Conservation (phyloP, 2,329 filamentous ascomycete genomes). For the Fonsecaea nubica region DNA sequence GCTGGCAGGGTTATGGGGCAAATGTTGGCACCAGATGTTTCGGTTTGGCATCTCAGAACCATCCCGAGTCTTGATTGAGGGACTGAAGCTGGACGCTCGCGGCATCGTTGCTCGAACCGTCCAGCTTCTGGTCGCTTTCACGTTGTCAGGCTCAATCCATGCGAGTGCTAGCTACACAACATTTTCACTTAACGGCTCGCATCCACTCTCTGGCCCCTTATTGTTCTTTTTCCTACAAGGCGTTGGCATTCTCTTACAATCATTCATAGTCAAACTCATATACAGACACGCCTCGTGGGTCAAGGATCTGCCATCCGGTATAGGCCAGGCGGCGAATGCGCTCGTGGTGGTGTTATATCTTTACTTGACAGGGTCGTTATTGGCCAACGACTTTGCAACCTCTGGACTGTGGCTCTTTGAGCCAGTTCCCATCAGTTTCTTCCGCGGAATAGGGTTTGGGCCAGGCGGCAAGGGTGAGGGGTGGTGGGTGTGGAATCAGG, state of each 20-base stretch:
- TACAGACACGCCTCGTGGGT: conserved; percentile 45
- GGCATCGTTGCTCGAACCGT: conserved; percentile 46
- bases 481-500: conserved; percentile 68
- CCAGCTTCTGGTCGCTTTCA: conserved; percentile 64
- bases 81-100: conserved; percentile 23
- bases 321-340: conserved; percentile 65
- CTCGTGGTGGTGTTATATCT: conserved; percentile 71
- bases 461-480: conserved; percentile 59
- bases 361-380: conserved; percentile 65
- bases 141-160: conserved; percentile 72
- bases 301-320: conserved; percentile 52
- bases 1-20: conserved; percentile 80
- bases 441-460: conserved; percentile 72
- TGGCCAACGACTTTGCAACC: conserved; percentile 78
- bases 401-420: conserved; percentile 81
- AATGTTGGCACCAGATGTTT: conserved; percentile 92
- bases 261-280: conserved; percentile 44
- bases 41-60: conserved; percentile 62
- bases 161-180: conserved; percentile 71
- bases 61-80: conserved; percentile 36
- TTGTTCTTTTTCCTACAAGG: conserved; percentile 76
- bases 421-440: conserved; percentile 75
- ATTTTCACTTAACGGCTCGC: conserved; percentile 60
- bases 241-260: conserved; percentile 69
- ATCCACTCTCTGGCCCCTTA: conserved; percentile 60